Base-by-base conservation (phyloP, 1,284 basidiomycete species). In the Phlebopus sp. region DNA sequence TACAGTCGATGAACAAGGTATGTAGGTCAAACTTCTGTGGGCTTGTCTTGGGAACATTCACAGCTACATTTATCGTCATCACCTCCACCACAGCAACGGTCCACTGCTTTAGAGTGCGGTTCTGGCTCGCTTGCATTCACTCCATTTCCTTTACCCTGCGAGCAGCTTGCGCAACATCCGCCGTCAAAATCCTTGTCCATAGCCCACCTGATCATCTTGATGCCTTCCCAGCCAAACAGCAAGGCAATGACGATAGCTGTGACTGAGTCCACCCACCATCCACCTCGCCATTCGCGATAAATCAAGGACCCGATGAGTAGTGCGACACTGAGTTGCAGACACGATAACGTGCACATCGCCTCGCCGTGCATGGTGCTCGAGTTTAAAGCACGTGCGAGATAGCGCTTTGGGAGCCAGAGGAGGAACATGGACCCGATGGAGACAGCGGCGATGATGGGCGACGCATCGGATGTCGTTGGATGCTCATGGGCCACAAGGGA, bases 201-300 rank as follows among this genome's bases (percentile, higher is more conserved):
- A 7, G 67, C 71, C 70, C 71, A 74, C 38, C 60, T 53, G 15
- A 68, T 42, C 68, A 72, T 70, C 57, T 74, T 73, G 45, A 58
- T 30, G 3, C 73, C 71, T 41, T 75, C 72, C 65, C 70, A 70
- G 4, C 65, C 71, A 44, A 76, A 77, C 40, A 76, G 47, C 5
- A 71, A 4, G 5, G 66, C 69, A 14, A 76, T 60, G 6, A 68
- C 45, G 18, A 76, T 61, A 1, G 71, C 64, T 2, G 75, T 74
- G 11, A 68, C 67, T 7, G 67, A 56, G 47, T 76, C 75, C 4
- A 75, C 60, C 74, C 75, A 76, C 75, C 74, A 77, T 0, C 75
- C 74, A 11, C 69, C 68, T 0, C 53, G 46, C 74, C 74, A 73
- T 2, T 69, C 52, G 9, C 65, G 58, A 42, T 60, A 74, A 14